These are phyloP conservation scores for Hymenotorrendiella dingleyae DNA, from an alignment of 2,329 filamentous ascomycete genomes.

Conservation along the genomic window DNA sequence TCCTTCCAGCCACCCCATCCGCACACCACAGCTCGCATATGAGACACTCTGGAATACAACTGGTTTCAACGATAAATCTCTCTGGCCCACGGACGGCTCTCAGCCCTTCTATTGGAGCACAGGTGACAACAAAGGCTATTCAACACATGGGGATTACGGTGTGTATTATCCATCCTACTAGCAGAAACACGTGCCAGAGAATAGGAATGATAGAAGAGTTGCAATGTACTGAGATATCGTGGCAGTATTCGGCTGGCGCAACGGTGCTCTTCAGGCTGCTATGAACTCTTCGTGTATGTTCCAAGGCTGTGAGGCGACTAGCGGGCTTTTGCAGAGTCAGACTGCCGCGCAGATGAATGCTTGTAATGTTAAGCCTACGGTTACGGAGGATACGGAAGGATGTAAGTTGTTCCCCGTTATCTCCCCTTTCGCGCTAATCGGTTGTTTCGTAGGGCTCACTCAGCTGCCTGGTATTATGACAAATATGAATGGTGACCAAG, in stretches of 20 bases:
- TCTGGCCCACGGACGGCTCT: slow-evolving; percentile 11
- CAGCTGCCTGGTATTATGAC: neutral
- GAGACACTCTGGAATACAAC: slow-evolving; percentile 51
- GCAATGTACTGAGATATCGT: too few species aligned
- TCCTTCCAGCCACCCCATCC: slow-evolving; percentile 44
- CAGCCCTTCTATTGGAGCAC: slow-evolving; percentile 12
- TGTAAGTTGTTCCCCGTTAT: neutral
- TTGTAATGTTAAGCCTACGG: slow-evolving; percentile 8
- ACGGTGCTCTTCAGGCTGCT: slow-evolving; percentile 3
- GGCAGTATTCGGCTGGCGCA: slow-evolving; percentile 8
- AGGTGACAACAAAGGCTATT: slow-evolving; percentile 6
- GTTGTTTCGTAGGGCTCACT: neutral
- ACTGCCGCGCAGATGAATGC: slow-evolving; percentile 6
- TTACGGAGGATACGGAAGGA: slow-evolving; percentile 7
- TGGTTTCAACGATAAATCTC: slow-evolving; percentile 14
- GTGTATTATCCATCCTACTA: too few species aligned
- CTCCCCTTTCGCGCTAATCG: neutral
- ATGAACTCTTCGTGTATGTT: slow-evolving; percentile 8
- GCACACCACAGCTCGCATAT: slow-evolving; percentile 52
- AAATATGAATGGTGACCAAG: too few species aligned
- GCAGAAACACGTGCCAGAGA: too few species aligned
- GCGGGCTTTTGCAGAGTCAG: slow-evolving; percentile 10
- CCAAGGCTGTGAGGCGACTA: slow-evolving; percentile 8
- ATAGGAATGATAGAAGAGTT: too few species aligned
- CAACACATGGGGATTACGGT: slow-evolving; percentile 5